Base-by-base conservation (phyloP, 139 green algal species). In the Prasinococcaceae sp. region DNA sequence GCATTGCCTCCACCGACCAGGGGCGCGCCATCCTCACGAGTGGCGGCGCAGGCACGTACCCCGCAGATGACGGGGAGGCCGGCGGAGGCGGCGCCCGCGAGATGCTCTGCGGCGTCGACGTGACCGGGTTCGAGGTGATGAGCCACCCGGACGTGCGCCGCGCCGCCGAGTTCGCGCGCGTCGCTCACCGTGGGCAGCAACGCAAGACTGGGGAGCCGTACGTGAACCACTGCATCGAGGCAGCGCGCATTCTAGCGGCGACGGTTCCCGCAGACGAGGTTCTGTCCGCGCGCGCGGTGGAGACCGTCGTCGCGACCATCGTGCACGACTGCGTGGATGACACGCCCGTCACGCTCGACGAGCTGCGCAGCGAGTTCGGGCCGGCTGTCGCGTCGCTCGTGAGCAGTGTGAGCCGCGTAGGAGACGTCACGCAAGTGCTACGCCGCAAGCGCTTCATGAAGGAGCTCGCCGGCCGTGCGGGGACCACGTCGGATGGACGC, bases 301-400 rank as follows among this genome's bases (percentile, higher is more conserved):
- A 73, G 12, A 79, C 83, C 3, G 74, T 95, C 24, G 65, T 85
- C 32, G 79, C 81, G 4, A 84, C 83, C 6, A 43, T 97, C 44
- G 74, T 97, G 59, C 88, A 96, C 46, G 89, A 96, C 43, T 78
- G 92, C 0, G n/a, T 94, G 14, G 89, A 97, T 26, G 89, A 97
- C 73, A 88, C 83, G 0, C 25, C 58, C 3, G 66, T 74, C 2
- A 66, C 65, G 2, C 19, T 43, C 17, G 28, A 47, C 3, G 66
- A 82, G 38, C 58, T 95, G 22, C 9, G 71, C 41, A 47, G 40
- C 0, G 37, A 67, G 16, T 92, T 94, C 73, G 85, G 83, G 8
- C 16, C 19, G 6, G 29, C 54, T 6, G 79, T 94, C 5, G 71
- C 78, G 14, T 60, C 29, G 25, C 83, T 94, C 51, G 85, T 95